These are phyloP conservation scores for Coemansia sp. DNA, from an alignment of 192 early-diverging fungal genomes.

Conservation along the genomic window DNA sequence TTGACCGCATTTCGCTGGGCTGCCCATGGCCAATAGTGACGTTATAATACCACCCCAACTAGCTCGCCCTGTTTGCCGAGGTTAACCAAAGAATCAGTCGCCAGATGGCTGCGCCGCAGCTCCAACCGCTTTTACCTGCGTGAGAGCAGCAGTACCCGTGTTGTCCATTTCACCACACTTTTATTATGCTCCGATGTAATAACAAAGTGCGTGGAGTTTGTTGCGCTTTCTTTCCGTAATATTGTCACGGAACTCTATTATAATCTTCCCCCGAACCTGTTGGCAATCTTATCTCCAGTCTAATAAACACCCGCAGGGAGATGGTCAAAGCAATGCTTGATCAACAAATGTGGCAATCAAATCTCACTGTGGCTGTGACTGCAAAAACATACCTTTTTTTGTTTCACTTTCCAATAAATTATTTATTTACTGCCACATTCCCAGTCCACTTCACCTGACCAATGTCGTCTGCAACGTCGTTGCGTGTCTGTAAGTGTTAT, in stretches of 20 bases:
- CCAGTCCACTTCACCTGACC: neutral
- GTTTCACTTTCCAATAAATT: neutral
- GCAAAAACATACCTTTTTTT: neutral
- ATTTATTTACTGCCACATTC: neutral
- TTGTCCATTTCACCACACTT: neutral
- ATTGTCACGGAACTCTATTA: neutral
- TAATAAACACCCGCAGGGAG: neutral
- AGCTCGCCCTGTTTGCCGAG: neutral
- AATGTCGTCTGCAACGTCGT: slow-evolving; percentile 35
- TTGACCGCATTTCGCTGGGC: neutral
- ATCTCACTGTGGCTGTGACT: neutral
- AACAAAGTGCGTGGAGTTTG: neutral
- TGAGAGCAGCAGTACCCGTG: neutral
- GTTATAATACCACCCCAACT: no score
- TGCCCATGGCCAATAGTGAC: neutral
- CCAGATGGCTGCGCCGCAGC: neutral
- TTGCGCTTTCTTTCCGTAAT: neutral
- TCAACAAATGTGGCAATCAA: neutral
- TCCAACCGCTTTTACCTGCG: neutral
- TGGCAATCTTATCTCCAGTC: neutral
- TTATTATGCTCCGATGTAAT: neutral
- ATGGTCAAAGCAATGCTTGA: neutral
- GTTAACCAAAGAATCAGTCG: neutral
- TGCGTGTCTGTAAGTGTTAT: slow-evolving; percentile 34
- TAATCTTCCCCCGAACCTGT: neutral